Evolutionary conservation across 441 rosid species (phyloP).

Genomic region (Mallotus japonicus): DNA sequence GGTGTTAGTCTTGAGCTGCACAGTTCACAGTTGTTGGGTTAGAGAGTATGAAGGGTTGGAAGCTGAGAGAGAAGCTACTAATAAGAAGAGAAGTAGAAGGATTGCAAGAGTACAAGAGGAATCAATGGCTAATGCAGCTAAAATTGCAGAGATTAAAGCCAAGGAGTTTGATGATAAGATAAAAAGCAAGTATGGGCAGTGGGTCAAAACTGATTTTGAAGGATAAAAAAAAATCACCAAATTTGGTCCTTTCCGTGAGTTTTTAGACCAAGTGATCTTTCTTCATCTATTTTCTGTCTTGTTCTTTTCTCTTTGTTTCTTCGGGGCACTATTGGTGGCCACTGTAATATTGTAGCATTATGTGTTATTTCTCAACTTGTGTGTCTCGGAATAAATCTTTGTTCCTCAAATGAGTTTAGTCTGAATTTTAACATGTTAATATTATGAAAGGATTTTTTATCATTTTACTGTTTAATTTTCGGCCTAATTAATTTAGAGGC

Average conservation of each 20-base stretch:
- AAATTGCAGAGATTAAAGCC: conserved; percentile 39
- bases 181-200: conserved; percentile 42
- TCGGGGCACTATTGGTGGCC: conserved; percentile 40
- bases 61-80: conserved; percentile 37
- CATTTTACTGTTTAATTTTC: no score
- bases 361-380: background rate
- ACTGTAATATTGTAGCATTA: background rate
- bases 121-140: conserved; percentile 38
- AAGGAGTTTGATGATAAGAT: conserved; percentile 45
- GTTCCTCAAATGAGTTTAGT: background rate
- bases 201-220: conserved; percentile 55
- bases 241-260: background rate
- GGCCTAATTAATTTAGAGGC: no score
- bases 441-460: no score
- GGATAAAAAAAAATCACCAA: conserved; percentile 24
- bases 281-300: background rate
- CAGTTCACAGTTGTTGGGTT: conserved; percentile 46
- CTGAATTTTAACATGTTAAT: no score
- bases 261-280: background rate
- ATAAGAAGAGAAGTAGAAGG: conserved; percentile 41
- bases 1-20: conserved; percentile 42
- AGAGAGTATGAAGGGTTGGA: conserved; percentile 49
- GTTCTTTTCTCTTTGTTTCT: background rate
- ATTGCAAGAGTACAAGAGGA: conserved; percentile 48
- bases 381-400: background rate